Conservation (phyloP, 108 stramenopile species). For the Cylindrotheca closterium region DNA sequence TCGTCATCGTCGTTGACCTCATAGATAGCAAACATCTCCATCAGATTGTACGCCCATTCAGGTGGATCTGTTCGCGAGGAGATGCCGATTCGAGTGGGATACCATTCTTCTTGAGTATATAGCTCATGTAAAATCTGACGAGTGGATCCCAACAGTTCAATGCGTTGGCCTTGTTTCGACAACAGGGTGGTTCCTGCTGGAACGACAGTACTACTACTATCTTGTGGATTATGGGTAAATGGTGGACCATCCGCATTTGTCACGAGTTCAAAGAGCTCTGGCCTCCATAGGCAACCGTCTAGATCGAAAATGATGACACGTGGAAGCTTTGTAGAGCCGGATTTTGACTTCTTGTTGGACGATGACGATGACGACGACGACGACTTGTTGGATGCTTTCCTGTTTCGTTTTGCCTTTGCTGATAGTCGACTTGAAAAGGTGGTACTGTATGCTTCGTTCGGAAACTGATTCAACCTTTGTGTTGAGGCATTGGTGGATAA, state of each 20-base stretch:
- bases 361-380: not conserved
- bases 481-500: too few relatives aligned
- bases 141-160: conserved; percentile 28
- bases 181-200: conserved; percentile 4
- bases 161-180: conserved; percentile 8
- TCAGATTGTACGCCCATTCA: conserved; percentile 57
- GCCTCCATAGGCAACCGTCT: conserved; percentile 73
- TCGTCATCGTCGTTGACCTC: not conserved
- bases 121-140: conserved; percentile 23
- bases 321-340: conserved; percentile 14
- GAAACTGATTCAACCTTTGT: too few relatives aligned
- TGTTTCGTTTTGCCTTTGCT: too few relatives aligned
- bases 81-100: conserved; percentile 40
- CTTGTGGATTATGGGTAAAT: conserved; percentile 16
- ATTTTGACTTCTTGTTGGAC: not conserved
- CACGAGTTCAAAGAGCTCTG: conserved; percentile 70
- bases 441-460: not conserved
- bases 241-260: conserved; percentile 17
- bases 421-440: not conserved
- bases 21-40: conserved; percentile 45
- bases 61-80: conserved; percentile 72
- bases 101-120: conserved; percentile 8
- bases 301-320: conserved; percentile 72
- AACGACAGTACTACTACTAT: not conserved
- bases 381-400: not conserved